Percentiles rank a stretch among this genome's conserved stretches.
phyloP scores from a whole-genome alignment of 495 filamentous ascomycete genomes.

The Hypoxylon fragiforme region DNA sequence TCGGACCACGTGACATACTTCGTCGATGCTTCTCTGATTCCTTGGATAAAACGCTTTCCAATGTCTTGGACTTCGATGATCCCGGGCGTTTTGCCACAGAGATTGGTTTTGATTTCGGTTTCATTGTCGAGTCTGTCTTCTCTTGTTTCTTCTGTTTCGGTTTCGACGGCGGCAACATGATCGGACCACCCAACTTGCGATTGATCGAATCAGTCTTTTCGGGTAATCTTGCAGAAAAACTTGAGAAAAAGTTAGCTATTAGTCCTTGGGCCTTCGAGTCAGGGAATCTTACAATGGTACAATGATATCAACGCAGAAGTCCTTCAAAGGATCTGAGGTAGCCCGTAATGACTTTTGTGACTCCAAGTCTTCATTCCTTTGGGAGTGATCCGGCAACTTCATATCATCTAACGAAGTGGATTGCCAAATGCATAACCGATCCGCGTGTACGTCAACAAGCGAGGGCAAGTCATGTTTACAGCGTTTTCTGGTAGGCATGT shows the following conservation, averaged over 20 bases:
- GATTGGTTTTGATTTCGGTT: slow-evolving; percentile 55
- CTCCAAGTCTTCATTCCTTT: slow-evolving; percentile 36
- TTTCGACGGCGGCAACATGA: slow-evolving; percentile 64
- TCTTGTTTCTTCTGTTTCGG: slow-evolving; percentile 48
- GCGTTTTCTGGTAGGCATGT: slow-evolving; percentile 39
- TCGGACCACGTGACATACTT: slow-evolving; percentile 55
- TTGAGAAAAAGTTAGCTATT: slow-evolving; percentile 38
- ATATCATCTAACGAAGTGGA: slow-evolving; percentile 65
- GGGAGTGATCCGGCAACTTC: slow-evolving; percentile 57
- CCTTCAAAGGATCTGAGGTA: slow-evolving; percentile 46
- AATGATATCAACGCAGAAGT: slow-evolving; percentile 93
- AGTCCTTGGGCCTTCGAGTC: background rate
- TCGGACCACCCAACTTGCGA: slow-evolving; percentile 81
- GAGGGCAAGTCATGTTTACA: slow-evolving; percentile 51
- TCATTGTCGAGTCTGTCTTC: slow-evolving; percentile 23
- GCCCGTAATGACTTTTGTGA: slow-evolving; percentile 35
- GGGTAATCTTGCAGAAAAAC: slow-evolving; percentile 81
- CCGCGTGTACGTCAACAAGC: slow-evolving; percentile 81
- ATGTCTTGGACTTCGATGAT: slow-evolving; percentile 57
- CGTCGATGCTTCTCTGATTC: slow-evolving; percentile 54
- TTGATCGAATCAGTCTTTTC: slow-evolving; percentile 78
- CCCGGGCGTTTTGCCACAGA: slow-evolving; percentile 57
- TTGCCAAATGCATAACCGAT: slow-evolving; percentile 96
- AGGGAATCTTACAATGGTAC: slow-evolving; percentile 73
- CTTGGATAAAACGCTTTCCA: slow-evolving; percentile 74